Evolutionary conservation across 129 eudicot species (phyloP).

Genomic region (Centaurea solstitialis): DNA sequence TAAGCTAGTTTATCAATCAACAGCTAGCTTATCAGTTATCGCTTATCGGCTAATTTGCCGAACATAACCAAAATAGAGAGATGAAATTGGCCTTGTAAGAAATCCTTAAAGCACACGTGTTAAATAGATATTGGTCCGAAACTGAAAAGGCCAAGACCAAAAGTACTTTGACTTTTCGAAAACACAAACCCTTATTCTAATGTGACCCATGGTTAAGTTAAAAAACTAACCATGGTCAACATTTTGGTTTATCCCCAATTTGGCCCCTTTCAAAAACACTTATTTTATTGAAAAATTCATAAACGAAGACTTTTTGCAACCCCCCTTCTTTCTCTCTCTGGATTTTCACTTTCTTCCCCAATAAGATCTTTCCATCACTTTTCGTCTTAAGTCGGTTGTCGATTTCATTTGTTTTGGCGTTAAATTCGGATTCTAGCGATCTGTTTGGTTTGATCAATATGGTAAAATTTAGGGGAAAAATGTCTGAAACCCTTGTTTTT

Average conservation of each 20-base stretch:
- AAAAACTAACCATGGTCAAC: neutral
- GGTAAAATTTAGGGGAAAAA: conserved; percentile 19
- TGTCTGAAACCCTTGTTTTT: conserved; percentile 38
- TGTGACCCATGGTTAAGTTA: conserved; percentile 26
- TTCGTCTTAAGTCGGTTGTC: conserved; percentile 13
- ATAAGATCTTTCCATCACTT: conserved; percentile 30
- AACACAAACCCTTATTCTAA: conserved; percentile 16
- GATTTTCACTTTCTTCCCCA: conserved; percentile 25
- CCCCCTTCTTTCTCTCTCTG: conserved; percentile 26
- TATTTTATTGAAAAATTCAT: conserved; percentile 22
- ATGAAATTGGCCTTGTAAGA: neutral
- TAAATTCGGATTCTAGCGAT: conserved; percentile 13
- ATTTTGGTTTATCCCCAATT: conserved; percentile 28
- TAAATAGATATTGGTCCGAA: neutral
- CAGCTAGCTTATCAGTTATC: too few species aligned
- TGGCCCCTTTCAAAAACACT: conserved; percentile 21
- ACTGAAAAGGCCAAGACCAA: conserved; percentile 22
- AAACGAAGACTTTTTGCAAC: conserved; percentile 35
- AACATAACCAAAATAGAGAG: neutral
- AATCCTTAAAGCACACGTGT: neutral
- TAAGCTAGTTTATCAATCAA: too few species aligned
- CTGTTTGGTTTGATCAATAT: conserved; percentile 19
- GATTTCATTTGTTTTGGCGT: neutral
- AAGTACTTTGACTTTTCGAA: conserved; percentile 19
- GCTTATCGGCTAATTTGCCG: too few species aligned